A percentile compares a stretch with the other conserved stretches of the same genome.
Evolutionary conservation across 345 rosid genomes (phyloP).

Genomic region (Ceriops decandra): DNA sequence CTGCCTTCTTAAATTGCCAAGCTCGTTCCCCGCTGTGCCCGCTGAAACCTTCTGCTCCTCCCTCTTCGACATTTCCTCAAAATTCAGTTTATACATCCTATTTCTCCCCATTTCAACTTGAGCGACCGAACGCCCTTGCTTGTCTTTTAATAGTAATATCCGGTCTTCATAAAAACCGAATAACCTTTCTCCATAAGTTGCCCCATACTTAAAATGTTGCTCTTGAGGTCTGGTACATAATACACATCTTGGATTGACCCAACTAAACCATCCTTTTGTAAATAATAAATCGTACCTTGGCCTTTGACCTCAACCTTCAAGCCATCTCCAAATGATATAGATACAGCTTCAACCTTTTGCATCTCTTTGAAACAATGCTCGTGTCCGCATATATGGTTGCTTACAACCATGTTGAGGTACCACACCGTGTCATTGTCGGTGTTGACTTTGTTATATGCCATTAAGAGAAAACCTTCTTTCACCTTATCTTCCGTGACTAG

Average conservation of each 20-base stretch:
- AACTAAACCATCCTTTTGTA: background rate
- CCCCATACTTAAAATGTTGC: background rate
- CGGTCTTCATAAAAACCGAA: background rate
- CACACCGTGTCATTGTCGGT: slow-evolving; percentile 13
- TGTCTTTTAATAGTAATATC: background rate
- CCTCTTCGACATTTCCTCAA: background rate
- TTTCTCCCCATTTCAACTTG: slow-evolving; percentile 1
- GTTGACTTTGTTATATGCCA: slow-evolving; percentile 8
- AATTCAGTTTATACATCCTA: background rate
- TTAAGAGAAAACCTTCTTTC: slow-evolving; percentile 12
- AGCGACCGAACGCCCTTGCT: background rate
- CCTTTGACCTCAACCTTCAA: slow-evolving; percentile 5
- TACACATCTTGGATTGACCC: background rate
- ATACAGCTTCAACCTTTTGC: background rate
- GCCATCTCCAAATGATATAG: slow-evolving; percentile 9
- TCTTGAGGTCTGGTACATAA: background rate
- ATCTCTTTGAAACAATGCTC: slow-evolving; percentile 2
- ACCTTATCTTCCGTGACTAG: slow-evolving; percentile 4
- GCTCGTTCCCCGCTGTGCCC: slow-evolving; percentile 1
- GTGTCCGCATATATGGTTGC: slow-evolving; percentile 5
- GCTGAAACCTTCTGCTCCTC: slow-evolving; percentile 6
- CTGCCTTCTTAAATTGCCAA: slow-evolving; percentile 13
- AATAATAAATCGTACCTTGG: background rate
- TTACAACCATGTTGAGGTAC: slow-evolving; percentile 7
- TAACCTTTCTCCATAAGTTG: slow-evolving; percentile 3